A percentile compares a stretch with the other conserved stretches of the same genome.
These are phyloP conservation scores for Candida sojae DNA, from an alignment of 1,139 yeast genomes.

Conservation along the genomic window DNA sequence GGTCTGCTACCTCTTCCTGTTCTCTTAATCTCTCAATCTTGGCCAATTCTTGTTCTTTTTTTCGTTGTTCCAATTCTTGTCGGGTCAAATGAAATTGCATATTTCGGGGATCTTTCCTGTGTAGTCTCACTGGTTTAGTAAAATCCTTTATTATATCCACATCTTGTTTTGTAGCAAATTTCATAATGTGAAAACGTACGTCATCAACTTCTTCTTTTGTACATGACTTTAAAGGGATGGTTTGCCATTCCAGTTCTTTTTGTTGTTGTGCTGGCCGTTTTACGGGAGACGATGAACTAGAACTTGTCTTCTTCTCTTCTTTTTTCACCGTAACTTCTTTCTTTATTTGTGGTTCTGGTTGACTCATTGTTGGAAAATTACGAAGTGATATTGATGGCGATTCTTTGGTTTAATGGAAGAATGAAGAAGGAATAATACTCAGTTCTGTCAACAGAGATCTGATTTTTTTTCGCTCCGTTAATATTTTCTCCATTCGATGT, in stretches of 20 bases:
- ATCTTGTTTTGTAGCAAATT: constrained; percentile 71
- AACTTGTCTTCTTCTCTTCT: constrained; percentile 15
- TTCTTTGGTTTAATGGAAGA: not conserved
- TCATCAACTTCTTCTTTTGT: constrained; percentile 71
- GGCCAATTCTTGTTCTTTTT: constrained; percentile 34
- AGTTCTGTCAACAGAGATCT: not conserved
- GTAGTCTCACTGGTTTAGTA: constrained; percentile 80
- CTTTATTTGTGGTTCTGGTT: constrained; percentile 27
- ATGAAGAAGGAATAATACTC: not conserved
- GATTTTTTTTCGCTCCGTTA: not conserved
- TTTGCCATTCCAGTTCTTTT: constrained; percentile 48
- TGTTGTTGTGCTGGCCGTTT: constrained; percentile 14
- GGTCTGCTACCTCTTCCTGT: constrained; percentile 20
- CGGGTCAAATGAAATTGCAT: constrained; percentile 79
- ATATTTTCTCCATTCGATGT: not conserved
- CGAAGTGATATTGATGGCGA: not conserved
- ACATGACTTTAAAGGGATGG: constrained; percentile 73
- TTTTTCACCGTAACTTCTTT: constrained; percentile 27
- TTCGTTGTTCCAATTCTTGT: constrained; percentile 60
- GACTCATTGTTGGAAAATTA: constrained; percentile 19
- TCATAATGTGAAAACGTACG: constrained; percentile 76
- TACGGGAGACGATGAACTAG: not conserved
- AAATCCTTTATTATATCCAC: constrained; percentile 75
- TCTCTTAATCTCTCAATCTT: not conserved
- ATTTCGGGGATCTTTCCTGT: constrained; percentile 89